Evolutionary conservation across 2,329 filamentous ascomycete genomes (phyloP).

Genomic region (Hymenoscyphus infarciens): DNA sequence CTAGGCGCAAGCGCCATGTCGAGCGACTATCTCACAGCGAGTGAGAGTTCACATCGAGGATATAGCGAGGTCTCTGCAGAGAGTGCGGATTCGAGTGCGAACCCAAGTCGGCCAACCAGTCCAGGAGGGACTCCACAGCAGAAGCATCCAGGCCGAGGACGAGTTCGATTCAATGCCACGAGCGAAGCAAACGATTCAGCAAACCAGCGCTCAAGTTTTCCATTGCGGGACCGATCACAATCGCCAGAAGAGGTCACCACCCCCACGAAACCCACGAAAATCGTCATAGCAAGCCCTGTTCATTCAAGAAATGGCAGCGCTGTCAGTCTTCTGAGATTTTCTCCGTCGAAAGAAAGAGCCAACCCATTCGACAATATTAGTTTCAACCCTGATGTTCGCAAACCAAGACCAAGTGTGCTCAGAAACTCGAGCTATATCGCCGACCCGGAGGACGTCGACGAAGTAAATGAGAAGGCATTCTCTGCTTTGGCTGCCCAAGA

Average conservation of each 20-base stretch:
- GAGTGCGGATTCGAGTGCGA: slow-evolving; percentile 24
- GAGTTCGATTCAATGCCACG: slow-evolving; percentile 35
- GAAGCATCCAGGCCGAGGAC: slow-evolving; percentile 20
- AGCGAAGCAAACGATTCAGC: slow-evolving; percentile 33
- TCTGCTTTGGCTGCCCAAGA: slow-evolving; percentile 34
- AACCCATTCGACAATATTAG: slow-evolving; percentile 31
- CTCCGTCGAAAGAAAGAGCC: slow-evolving; percentile 27
- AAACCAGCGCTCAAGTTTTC: slow-evolving; percentile 29
- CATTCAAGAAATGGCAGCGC: slow-evolving; percentile 32
- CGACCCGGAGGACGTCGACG: slow-evolving; percentile 20
- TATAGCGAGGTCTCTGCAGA: slow-evolving; percentile 23
- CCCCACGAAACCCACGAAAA: slow-evolving; percentile 14
- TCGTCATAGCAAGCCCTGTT: slow-evolving; percentile 20
- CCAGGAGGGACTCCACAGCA: slow-evolving; percentile 16
- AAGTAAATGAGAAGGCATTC: slow-evolving; percentile 31
- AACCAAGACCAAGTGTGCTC: slow-evolving; percentile 29
- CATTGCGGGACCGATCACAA: slow-evolving; percentile 25
- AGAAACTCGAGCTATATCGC: slow-evolving; percentile 23
- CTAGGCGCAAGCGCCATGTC: slow-evolving; percentile 18
- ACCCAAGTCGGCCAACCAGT: slow-evolving; percentile 28
- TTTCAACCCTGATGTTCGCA: slow-evolving; percentile 15
- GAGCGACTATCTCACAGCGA: slow-evolving; percentile 24
- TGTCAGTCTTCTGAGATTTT: slow-evolving; percentile 19
- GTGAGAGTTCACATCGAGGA: slow-evolving; percentile 16
- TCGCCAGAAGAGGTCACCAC: slow-evolving; percentile 16